phyloP scores from a whole-genome alignment of 2,329 filamentous ascomycete species.

The Aureobasidium mangrovei region DNA sequence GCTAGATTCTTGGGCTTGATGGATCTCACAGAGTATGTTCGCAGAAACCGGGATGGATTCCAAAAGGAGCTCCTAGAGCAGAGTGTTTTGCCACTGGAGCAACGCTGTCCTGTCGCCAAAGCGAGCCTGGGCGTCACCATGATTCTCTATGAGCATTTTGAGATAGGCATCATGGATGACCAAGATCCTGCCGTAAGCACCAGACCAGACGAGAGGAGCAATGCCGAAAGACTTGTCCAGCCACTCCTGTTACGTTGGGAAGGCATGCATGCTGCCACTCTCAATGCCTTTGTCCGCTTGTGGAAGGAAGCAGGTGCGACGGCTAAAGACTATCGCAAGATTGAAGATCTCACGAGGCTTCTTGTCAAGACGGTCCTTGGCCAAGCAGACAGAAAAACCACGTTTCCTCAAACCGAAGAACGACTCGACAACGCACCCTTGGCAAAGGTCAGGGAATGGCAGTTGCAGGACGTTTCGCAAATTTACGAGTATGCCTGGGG shows the following conservation, averaged over 20 bases:
- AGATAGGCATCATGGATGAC: conserved; percentile 56
- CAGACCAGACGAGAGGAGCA: conserved; percentile 1
- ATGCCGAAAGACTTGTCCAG: conserved; percentile 66
- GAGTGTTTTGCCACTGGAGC: conserved; percentile 57
- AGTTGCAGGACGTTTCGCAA: conserved; percentile 86
- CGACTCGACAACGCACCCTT: conserved; percentile 81
- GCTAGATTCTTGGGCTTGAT: conserved; percentile 93
- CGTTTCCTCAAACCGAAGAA: conserved; percentile 80
- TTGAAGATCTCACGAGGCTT: conserved; percentile 83
- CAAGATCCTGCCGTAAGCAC: conserved; percentile 55
- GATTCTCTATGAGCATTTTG: conserved; percentile 91
- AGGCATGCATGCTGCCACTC: conserved; percentile 70
- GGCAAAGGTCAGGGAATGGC: conserved; percentile 65
- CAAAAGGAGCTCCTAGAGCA: conserved; percentile 90
- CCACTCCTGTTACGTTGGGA: conserved; percentile 91
- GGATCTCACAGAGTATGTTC: conserved; percentile 90
- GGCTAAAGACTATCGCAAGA: conserved; percentile 83
- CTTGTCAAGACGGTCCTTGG: conserved; percentile 85
- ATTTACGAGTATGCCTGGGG: conserved; percentile 95
- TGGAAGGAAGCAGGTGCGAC: conserved; percentile 88
- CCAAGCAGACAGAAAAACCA: conserved; percentile 68
- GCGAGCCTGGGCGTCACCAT: conserved; percentile 80
- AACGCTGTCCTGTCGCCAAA: conserved; percentile 78
- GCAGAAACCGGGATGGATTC: conserved; percentile 84
- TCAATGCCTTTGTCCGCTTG: conserved; percentile 80